Conservation (phyloP, 371 early-diverging fungal genomes). For the Gilbertella persicaria region DNA sequence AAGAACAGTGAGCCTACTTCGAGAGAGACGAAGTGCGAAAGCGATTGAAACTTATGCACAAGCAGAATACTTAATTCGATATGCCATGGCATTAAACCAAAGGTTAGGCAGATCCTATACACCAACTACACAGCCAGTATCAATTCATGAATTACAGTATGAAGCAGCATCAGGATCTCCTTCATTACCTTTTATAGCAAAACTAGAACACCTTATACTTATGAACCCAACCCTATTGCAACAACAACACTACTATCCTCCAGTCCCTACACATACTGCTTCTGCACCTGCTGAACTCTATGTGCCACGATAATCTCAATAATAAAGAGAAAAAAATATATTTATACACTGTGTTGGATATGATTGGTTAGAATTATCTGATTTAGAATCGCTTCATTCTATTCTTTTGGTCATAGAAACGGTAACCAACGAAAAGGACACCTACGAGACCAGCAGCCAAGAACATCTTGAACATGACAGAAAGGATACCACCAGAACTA, state of each 20-base stretch:
- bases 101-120: slow-evolving; percentile 3
- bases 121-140: no score
- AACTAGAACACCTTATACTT: slow-evolving; percentile 6
- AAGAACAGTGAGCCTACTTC: slow-evolving; percentile 54
- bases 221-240: neutral
- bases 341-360: slow-evolving; percentile 13
- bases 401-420: slow-evolving; percentile 60
- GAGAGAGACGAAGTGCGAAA: slow-evolving; percentile 60
- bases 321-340: no score
- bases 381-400: slow-evolving; percentile 65
- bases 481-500: slow-evolving; percentile 43
- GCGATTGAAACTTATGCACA: slow-evolving; percentile 72
- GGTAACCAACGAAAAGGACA: slow-evolving; percentile 56
- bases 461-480: slow-evolving; percentile 57
- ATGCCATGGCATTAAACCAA: slow-evolving; percentile 37
- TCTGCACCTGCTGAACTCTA: neutral
- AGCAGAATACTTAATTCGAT: slow-evolving; percentile 64
- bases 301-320: neutral
- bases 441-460: slow-evolving; percentile 58
- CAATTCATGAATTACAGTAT: neutral
- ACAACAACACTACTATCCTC: neutral
- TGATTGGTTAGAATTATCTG: slow-evolving; percentile 16
- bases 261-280: neutral
- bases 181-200: slow-evolving; percentile 15
- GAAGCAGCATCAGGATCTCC: neutral